Evolutionary conservation across 1,284 basidiomycete species (phyloP).

Genomic region (Malassezia psittaci): DNA sequence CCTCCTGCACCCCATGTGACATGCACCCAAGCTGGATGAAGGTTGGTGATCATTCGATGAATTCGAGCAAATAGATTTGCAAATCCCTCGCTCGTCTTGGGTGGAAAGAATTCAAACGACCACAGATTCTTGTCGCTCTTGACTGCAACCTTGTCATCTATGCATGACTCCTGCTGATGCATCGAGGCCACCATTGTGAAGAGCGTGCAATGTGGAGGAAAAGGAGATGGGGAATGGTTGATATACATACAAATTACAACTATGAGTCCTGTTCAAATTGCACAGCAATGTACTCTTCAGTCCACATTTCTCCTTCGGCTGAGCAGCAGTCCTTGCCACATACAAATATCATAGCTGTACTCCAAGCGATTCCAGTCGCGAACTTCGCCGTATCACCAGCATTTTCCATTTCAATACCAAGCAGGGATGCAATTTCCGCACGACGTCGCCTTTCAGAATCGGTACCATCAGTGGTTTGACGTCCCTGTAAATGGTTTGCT

Average conservation of each 20-base stretch:
- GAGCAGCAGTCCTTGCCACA: slow-evolving; percentile 35
- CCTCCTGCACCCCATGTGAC: slow-evolving; percentile 98
- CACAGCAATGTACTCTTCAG: slow-evolving; percentile 28
- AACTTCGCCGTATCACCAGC: slow-evolving; percentile 5
- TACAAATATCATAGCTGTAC: slow-evolving; percentile 39
- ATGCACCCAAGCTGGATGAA: slow-evolving; percentile 51
- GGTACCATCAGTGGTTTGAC: neutral
- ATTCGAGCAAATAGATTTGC: slow-evolving; percentile 50
- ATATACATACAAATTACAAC: neutral
- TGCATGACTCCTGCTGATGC: neutral
- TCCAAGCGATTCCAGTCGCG: slow-evolving; percentile 37
- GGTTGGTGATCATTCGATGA: slow-evolving; percentile 59
- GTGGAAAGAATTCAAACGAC: slow-evolving; percentile 88
- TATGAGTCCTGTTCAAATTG: slow-evolving; percentile 15
- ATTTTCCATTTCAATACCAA: slow-evolving; percentile 18
- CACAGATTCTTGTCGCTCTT: slow-evolving; percentile 23
- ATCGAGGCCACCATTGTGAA: neutral
- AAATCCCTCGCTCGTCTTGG: slow-evolving; percentile 81
- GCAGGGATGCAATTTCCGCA: slow-evolving; percentile 29
- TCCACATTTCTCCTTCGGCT: slow-evolving; percentile 23
- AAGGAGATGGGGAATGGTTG: neutral
- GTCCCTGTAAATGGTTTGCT: slow-evolving; percentile 18
- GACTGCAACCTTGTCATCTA: slow-evolving; percentile 12
- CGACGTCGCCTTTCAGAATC: slow-evolving; percentile 21
- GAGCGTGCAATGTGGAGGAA: neutral